Percentiles rank a stretch among this genome's conserved stretches.
phyloP scores from a whole-genome alignment of 495 filamentous ascomycete genomes.

The Trichoderma asperelloides region DNA sequence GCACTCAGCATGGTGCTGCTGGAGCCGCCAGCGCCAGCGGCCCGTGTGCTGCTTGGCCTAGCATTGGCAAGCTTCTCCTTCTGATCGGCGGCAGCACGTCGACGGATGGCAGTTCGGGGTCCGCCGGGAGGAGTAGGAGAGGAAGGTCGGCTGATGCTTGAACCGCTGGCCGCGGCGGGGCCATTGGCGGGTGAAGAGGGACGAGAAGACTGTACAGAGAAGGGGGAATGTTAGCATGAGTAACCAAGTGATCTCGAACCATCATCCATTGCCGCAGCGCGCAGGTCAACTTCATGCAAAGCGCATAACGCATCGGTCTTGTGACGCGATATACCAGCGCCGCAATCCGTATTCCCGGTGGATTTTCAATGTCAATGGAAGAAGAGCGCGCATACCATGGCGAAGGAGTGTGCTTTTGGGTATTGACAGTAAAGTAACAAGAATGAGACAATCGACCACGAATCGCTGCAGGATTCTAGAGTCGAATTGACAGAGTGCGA shows the following conservation, averaged over 20 bases:
- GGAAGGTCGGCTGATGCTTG: slow-evolving; percentile 62
- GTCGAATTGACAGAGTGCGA: background rate
- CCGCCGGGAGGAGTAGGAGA: slow-evolving; percentile 90
- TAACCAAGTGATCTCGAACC: background rate
- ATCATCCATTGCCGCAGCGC: background rate
- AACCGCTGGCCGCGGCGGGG: slow-evolving; percentile 44
- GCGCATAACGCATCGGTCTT: slow-evolving; percentile 1
- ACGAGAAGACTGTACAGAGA: slow-evolving; percentile 54
- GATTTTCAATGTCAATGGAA: background rate
- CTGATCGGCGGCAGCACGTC: slow-evolving; percentile 88
- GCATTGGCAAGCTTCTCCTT: slow-evolving; percentile 90
- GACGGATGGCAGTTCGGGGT: slow-evolving; percentile 85
- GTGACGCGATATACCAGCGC: slow-evolving; percentile 10
- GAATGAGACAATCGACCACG: slow-evolving; percentile 17
- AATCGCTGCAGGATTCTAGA: slow-evolving; percentile 5
- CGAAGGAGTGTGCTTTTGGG: slow-evolving; percentile 16
- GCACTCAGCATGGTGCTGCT: slow-evolving; percentile 95
- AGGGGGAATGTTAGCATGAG: slow-evolving; percentile 10
- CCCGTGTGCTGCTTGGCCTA: slow-evolving; percentile 78
- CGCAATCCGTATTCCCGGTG: background rate
- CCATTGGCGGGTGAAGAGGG: slow-evolving; percentile 51
- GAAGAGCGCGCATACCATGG: slow-evolving; percentile 17
- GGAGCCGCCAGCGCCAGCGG: slow-evolving; percentile 90
- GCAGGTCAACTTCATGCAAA: background rate
- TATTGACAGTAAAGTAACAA: slow-evolving; percentile 20